phyloP scores from a whole-genome alignment of 148 eudicot species.

The Arctostaphylos glauca region DNA sequence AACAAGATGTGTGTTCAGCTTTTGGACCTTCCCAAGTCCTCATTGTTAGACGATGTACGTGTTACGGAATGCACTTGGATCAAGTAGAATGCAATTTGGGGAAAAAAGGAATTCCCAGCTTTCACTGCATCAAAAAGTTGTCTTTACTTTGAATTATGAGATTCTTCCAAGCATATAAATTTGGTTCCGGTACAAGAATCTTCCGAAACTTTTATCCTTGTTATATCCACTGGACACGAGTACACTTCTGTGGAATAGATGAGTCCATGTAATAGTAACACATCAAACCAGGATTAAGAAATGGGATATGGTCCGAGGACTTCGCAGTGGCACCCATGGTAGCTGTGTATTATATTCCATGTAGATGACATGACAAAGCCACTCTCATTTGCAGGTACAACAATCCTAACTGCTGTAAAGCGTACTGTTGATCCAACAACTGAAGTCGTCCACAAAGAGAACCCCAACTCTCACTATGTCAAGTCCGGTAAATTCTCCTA shows the following conservation, averaged over 20 bases:
- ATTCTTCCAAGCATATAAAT: background rate
- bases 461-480: constrained; percentile 32
- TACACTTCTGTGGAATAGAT: background rate
- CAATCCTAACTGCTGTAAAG: constrained; percentile 50
- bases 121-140: background rate
- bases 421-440: constrained; percentile 41
- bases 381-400: constrained; percentile 41
- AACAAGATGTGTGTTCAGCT: background rate
- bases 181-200: background rate
- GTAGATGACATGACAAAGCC: background rate
- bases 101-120: background rate
- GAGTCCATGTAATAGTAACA: background rate
- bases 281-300: background rate
- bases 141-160: background rate
- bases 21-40: background rate
- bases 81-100: background rate
- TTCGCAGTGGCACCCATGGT: background rate
- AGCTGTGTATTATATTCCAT: background rate
- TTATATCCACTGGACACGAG: background rate
- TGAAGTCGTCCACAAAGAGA: constrained; percentile 41
- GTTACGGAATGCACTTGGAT: background rate
- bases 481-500: constrained; percentile 40
- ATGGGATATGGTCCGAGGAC: background rate
- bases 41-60: background rate
- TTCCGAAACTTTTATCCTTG: background rate